phyloP scores from a whole-genome alignment of 352 stramenopile species.

The Globisporangium abappressorium region DNA sequence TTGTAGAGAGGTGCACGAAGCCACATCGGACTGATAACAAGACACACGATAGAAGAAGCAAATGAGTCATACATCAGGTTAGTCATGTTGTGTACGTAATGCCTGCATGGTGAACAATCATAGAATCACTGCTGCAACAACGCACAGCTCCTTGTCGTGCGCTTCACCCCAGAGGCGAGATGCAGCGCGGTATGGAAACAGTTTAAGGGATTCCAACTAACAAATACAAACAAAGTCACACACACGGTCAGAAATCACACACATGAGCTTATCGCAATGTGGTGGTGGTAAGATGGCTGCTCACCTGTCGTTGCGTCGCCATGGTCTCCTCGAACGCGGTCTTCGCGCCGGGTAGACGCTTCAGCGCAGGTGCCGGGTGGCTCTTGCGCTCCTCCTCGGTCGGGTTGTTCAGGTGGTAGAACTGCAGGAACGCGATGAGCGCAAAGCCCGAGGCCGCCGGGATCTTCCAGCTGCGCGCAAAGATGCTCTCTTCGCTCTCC shows the following conservation, averaged over 20 bases:
- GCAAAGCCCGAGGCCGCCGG: conserved; percentile 59
- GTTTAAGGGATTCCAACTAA: conserved; percentile 63
- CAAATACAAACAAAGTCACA: conserved; percentile 7
- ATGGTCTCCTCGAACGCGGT: conserved; percentile 67
- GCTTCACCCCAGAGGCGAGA: conserved; percentile 77
- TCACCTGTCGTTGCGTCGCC: conserved; percentile 59
- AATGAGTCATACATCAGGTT: not conserved
- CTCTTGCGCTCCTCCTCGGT: conserved; percentile 64
- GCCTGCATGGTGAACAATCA: not conserved
- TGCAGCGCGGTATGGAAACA: conserved; percentile 73
- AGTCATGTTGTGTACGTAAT: not conserved
- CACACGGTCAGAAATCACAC: not conserved
- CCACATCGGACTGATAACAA: conserved; percentile 45
- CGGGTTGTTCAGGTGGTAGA: conserved; percentile 61
- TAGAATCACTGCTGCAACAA: not conserved
- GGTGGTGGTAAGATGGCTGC: not conserved
- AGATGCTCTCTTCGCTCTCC: conserved; percentile 25
- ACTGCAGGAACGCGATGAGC: conserved; percentile 71
- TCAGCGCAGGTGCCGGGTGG: conserved; percentile 43
- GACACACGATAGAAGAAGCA: conserved; percentile 3
- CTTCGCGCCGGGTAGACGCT: conserved; percentile 44
- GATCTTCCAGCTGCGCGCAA: conserved; percentile 61
- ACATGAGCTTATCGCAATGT: not conserved
- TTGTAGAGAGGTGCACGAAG: conserved; percentile 76
- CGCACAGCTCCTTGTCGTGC: conserved; percentile 80